These are phyloP conservation scores for Apiotrichum laibachii DNA, from an alignment of 1,284 basidiomycete genomes.

Conservation along the genomic window DNA sequence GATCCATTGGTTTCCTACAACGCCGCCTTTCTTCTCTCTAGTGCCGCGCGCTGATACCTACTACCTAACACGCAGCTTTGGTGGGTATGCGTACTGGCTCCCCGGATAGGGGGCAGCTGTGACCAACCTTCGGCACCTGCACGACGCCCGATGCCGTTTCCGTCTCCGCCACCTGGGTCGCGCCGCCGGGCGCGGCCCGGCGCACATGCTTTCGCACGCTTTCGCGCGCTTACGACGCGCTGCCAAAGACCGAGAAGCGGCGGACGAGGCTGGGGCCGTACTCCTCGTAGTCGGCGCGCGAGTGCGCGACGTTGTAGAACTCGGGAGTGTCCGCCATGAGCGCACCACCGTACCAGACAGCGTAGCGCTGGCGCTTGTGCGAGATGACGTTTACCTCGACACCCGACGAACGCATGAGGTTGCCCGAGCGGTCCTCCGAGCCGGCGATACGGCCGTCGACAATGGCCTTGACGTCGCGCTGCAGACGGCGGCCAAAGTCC, in stretches of 20 bases:
- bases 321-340: slow-evolving; percentile 92
- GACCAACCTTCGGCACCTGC: too few species aligned
- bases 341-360: slow-evolving; percentile 98
- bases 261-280: slow-evolving; percentile 93
- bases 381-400: slow-evolving; percentile 97
- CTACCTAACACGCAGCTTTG: too few species aligned
- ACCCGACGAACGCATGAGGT: slow-evolving; percentile 77
- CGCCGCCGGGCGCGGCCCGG: background rate
- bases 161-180: background rate
- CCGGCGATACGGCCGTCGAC: slow-evolving; percentile 87
- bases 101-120: too few species aligned
- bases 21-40: background rate
- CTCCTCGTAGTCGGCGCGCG: slow-evolving; percentile 96
- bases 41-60: background rate
- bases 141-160: background rate
- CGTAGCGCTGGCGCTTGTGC: slow-evolving; percentile 96
- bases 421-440: slow-evolving; percentile 72
- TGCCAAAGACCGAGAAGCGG: slow-evolving; percentile 91
- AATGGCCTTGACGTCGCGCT: slow-evolving; percentile 89
- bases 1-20: slow-evolving; percentile 8
- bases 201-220: background rate
- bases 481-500: slow-evolving; percentile 91
- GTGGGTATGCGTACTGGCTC: too few species aligned
- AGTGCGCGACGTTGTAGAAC: slow-evolving; percentile 96
- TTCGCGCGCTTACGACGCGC: slow-evolving; percentile 61